A percentile compares a stretch with the other conserved stretches of the same genome.
phyloP scores from a whole-genome alignment of 2,329 filamentous ascomycete genomes.

The Penicillium hesseltinei region DNA sequence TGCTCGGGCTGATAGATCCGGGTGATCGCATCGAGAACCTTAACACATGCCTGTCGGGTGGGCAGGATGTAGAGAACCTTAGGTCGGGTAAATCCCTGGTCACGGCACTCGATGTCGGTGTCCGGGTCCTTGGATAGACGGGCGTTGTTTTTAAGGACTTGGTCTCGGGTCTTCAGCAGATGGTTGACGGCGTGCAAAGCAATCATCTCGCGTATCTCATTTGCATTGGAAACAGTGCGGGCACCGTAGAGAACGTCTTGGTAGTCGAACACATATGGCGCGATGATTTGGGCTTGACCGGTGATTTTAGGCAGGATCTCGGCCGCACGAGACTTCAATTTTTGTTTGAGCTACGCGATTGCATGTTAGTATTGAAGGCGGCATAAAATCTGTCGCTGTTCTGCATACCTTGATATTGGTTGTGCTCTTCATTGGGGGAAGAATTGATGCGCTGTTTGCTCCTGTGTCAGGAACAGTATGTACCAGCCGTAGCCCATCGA shows the following conservation, averaged over 20 bases:
- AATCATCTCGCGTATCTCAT: conserved; percentile 66
- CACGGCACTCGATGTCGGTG: conserved; percentile 71
- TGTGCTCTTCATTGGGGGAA: conserved; percentile 33
- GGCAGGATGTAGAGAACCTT: conserved; percentile 90
- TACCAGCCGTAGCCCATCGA: conserved; percentile 34
- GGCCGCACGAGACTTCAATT: conserved; percentile 57
- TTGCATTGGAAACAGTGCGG: conserved; percentile 67
- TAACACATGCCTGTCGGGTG: conserved; percentile 80
- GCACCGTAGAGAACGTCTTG: conserved; percentile 75
- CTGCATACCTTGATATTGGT: conserved; percentile 38
- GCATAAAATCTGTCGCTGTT: background rate
- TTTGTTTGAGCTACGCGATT: conserved; percentile 67
- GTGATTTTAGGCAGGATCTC: conserved; percentile 59
- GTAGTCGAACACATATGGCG: conserved; percentile 76
- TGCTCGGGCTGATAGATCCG: conserved; percentile 78
- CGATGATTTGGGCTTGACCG: conserved; percentile 62
- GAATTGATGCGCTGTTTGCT: conserved; percentile 23
- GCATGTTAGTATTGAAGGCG: background rate
- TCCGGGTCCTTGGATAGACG: conserved; percentile 67
- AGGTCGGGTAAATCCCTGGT: conserved; percentile 93
- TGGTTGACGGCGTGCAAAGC: conserved; percentile 89
- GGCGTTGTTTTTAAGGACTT: conserved; percentile 88
- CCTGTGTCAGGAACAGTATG: conserved; percentile 31
- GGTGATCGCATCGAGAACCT: conserved; percentile 73
- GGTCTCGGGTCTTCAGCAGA: conserved; percentile 87